Evolutionary conservation across 2,329 filamentous ascomycete species (phyloP).

Genomic region (Drechslera avenae): DNA sequence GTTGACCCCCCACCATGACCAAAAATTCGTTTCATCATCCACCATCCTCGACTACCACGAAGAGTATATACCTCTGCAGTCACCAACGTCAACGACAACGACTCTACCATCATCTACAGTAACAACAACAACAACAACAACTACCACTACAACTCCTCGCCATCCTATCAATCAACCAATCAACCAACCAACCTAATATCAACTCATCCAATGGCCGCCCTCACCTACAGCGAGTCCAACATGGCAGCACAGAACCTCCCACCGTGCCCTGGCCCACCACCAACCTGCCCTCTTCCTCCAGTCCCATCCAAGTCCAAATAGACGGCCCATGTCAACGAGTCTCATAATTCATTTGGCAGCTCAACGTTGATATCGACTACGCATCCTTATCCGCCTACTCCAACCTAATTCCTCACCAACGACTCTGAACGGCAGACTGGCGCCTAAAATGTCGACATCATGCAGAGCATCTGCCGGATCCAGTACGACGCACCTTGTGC

Average conservation of each 20-base stretch:
- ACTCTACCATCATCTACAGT: neutral
- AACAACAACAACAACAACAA: constrained; percentile 11
- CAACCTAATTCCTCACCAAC: constrained; percentile 27
- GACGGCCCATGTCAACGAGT: constrained; percentile 4
- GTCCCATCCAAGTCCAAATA: constrained; percentile 50
- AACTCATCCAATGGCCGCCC: constrained; percentile 39
- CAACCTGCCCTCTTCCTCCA: constrained; percentile 54
- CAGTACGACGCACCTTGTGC: constrained; percentile 31
- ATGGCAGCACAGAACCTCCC: constrained; percentile 52
- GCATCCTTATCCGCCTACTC: constrained; percentile 20
- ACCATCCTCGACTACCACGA: constrained; percentile 27
- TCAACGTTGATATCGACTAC: constrained; percentile 27
- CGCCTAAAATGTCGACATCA: constrained; percentile 26
- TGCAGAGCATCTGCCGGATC: constrained; percentile 32
- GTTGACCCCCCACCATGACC: constrained; percentile 35
- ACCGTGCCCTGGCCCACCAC: constrained; percentile 55
- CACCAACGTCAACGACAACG: constrained; percentile 7
- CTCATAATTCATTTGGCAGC: constrained; percentile 31
- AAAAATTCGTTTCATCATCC: constrained; percentile 44
- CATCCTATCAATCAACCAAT: constrained; percentile 12
- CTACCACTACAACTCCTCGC: constrained; percentile 12
- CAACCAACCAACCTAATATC: constrained; percentile 1
- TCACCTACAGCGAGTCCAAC: constrained; percentile 46
- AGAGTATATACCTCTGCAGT: constrained; percentile 25
- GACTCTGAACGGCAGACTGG: constrained; percentile 22